These are phyloP conservation scores for Cystobasidiopsis lactophilus DNA, from an alignment of 768 basidiomycete species.

Conservation along the genomic window DNA sequence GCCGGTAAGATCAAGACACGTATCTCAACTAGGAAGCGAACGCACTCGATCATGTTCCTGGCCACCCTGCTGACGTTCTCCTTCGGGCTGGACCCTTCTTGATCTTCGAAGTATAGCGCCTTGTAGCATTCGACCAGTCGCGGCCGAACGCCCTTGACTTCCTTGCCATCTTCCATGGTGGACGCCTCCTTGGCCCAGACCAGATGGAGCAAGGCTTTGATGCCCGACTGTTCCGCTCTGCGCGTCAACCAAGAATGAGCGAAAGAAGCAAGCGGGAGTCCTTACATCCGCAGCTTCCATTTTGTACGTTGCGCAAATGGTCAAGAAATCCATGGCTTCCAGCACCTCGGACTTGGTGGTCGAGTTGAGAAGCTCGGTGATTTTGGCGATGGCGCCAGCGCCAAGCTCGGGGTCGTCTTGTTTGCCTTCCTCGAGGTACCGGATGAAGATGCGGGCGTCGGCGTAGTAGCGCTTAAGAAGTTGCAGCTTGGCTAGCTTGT, in stretches of 20 bases:
- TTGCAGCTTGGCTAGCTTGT: slow-evolving; percentile 42
- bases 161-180: slow-evolving; percentile 35
- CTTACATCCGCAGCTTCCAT: slow-evolving; percentile 51
- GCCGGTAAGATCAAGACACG: no score
- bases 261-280: background rate
- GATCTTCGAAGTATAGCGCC: slow-evolving; percentile 64
- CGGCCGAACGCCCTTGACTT: slow-evolving; percentile 69
- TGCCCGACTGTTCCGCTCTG: slow-evolving; percentile 45
- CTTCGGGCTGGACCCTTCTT: slow-evolving; percentile 44
- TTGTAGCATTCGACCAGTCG: slow-evolving; percentile 73
- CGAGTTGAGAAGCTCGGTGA: slow-evolving; percentile 60
- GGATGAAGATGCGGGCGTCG: slow-evolving; percentile 68
- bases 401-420: slow-evolving; percentile 22
- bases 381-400: slow-evolving; percentile 33
- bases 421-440: slow-evolving; percentile 31
- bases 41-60: slow-evolving; percentile 90
- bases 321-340: slow-evolving; percentile 51
- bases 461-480: slow-evolving; percentile 66
- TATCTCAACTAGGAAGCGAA: background rate
- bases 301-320: slow-evolving; percentile 54
- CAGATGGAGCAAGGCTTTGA: slow-evolving; percentile 89
- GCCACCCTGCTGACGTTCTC: slow-evolving; percentile 76
- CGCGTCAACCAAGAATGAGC: slow-evolving; percentile 8
- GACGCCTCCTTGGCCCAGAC: slow-evolving; percentile 92
- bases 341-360: slow-evolving; percentile 33